Percentiles rank a stretch among this genome's conserved stretches.
These are phyloP conservation scores for Wickerhamia fluorescens DNA, from an alignment of 805 yeast species.

Conservation along the genomic window DNA sequence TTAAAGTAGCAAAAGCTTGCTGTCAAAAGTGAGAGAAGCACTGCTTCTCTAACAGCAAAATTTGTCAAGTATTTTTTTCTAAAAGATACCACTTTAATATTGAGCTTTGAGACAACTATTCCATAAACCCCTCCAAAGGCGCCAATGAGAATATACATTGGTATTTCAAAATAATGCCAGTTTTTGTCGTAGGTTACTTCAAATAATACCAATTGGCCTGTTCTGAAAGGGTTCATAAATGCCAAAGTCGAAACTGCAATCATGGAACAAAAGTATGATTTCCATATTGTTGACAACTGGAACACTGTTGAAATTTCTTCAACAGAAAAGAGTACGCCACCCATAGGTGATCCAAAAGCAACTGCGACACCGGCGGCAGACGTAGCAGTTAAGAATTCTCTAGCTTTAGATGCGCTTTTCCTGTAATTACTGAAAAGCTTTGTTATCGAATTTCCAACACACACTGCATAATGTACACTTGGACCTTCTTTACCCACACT, in stretches of 20 bases:
- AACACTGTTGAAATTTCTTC: conserved; percentile 82
- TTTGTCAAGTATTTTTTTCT: conserved; percentile 60
- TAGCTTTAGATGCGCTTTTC: conserved; percentile 37
- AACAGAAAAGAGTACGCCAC: conserved; percentile 88
- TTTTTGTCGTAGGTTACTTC: conserved; percentile 80
- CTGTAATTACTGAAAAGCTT: conserved; percentile 40
- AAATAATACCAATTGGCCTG: conserved; percentile 90
- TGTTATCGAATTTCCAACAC: conserved; percentile 83
- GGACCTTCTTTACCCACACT: conserved; percentile 98
- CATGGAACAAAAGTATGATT: conserved; percentile 83
- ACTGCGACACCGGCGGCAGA: conserved; percentile 99
- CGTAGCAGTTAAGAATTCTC: conserved; percentile 77
- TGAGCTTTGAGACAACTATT: conserved; percentile 63
- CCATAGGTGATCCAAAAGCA: conserved; percentile 95
- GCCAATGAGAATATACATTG: conserved; percentile 73
- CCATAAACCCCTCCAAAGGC: conserved; percentile 91
- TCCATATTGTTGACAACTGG: conserved; percentile 78
- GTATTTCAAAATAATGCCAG: conserved; percentile 85
- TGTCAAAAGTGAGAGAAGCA: conserved; percentile 58
- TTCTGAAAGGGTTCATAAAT: conserved; percentile 81
- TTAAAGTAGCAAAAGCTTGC: conserved; percentile 78
- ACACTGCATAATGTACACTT: conserved; percentile 93
- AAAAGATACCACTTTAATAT: conserved; percentile 69
- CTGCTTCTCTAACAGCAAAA: conserved; percentile 65
- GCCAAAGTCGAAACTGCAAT: conserved; percentile 80